Evolutionary conservation across 441 rosid genomes (phyloP).

Genomic region (Raphanus hybrid): DNA sequence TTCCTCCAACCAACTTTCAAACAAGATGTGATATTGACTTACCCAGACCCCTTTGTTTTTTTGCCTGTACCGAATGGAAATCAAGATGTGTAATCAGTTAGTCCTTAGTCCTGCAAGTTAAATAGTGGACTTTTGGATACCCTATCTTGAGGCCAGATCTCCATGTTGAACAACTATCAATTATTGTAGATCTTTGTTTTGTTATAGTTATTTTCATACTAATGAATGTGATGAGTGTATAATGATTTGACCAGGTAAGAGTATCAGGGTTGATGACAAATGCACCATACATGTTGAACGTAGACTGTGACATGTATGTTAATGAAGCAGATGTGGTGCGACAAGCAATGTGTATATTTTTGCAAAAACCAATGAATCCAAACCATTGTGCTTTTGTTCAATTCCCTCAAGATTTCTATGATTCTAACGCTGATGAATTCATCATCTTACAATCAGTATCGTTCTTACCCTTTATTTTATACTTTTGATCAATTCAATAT

Average conservation of each 20-base stretch:
- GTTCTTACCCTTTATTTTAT: not conserved
- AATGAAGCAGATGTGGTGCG: slow-evolving; percentile 31
- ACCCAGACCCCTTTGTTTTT: not conserved
- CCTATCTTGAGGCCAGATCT: not conserved
- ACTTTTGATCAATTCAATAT: not conserved
- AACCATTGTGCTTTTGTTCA: slow-evolving; percentile 36
- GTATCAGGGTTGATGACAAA: slow-evolving; percentile 61
- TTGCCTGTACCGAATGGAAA: not conserved
- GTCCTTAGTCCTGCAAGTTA: not conserved
- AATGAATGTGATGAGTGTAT: not conserved
- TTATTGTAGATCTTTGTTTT: not conserved
- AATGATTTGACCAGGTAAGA: slow-evolving; percentile 44
- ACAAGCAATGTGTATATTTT: slow-evolving; percentile 33
- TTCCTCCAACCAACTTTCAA: not conserved
- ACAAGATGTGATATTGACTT: not conserved
- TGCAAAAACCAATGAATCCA: not conserved
- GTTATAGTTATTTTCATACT: not conserved
- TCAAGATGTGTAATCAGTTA: not conserved
- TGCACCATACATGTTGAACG: slow-evolving; percentile 35
- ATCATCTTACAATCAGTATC: slow-evolving; percentile 14
- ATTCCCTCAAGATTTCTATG: slow-evolving; percentile 24
- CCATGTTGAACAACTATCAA: not conserved
- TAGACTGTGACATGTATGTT: slow-evolving; percentile 40
- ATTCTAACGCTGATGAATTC: not conserved
- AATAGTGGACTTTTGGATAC: not conserved